These are phyloP conservation scores for Hawksworthiomyces lignivorus DNA, from an alignment of 2,329 filamentous ascomycete genomes.

Conservation along the genomic window DNA sequence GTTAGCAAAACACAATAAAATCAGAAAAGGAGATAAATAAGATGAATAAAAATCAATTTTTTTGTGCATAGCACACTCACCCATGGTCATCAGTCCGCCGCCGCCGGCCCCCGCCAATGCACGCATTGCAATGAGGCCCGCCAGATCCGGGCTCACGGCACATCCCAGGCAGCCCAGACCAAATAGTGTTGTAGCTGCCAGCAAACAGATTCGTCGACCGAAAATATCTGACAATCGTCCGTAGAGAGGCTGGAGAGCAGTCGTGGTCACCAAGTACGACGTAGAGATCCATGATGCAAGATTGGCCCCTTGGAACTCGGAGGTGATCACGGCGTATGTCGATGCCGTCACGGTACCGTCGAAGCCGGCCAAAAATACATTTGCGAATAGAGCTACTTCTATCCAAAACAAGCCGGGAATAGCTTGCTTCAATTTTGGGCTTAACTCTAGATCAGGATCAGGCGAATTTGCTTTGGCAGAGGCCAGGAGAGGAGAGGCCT, in stretches of 20 bases:
- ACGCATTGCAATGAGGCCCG: slow-evolving; percentile 42
- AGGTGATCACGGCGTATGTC: slow-evolving; percentile 56
- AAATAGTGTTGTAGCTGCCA: slow-evolving; percentile 45
- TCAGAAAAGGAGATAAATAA: neutral
- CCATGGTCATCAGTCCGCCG: slow-evolving; percentile 63
- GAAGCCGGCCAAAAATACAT: slow-evolving; percentile 59
- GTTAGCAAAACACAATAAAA: neutral
- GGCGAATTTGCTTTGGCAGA: no score
- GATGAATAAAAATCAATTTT: neutral
- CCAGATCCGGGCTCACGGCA: slow-evolving; percentile 39
- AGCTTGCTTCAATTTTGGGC: no score
- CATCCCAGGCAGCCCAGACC: slow-evolving; percentile 44
- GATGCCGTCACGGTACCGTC: slow-evolving; percentile 68
- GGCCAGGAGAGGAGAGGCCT: no score
- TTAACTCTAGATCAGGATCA: no score
- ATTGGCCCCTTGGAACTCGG: slow-evolving; percentile 36
- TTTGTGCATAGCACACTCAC: neutral
- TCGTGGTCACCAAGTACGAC: slow-evolving; percentile 64
- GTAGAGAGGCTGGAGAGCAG: slow-evolving; percentile 67
- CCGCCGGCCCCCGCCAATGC: slow-evolving; percentile 51
- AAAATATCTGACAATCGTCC: slow-evolving; percentile 44
- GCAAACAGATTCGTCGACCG: slow-evolving; percentile 56
- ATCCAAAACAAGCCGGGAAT: slow-evolving; percentile 47
- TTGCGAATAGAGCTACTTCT: slow-evolving; percentile 54
- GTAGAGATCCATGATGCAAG: slow-evolving; percentile 51